These are phyloP conservation scores for Stylonectria norvegica DNA, from an alignment of 2,329 filamentous ascomycete species.

Conservation along the genomic window DNA sequence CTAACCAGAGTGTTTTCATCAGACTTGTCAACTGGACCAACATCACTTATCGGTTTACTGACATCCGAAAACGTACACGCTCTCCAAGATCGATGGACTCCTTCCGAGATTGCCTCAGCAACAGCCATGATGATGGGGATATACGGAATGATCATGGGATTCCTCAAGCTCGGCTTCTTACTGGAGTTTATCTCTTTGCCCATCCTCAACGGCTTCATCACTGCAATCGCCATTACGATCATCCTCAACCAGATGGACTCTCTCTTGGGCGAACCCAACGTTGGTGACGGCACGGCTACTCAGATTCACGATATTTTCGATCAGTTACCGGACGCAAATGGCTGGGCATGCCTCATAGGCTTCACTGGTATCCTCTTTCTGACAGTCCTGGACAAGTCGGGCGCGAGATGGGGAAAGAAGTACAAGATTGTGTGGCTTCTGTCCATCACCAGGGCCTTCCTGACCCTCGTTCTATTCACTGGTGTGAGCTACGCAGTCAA, in stretches of 20 bases:
- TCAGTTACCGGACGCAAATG: constrained; percentile 54
- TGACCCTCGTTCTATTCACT: constrained; percentile 60
- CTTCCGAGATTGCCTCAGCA: constrained; percentile 56
- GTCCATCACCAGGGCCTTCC: constrained; percentile 57
- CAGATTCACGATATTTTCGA: constrained; percentile 59
- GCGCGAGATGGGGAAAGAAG: constrained; percentile 56
- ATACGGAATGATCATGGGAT: constrained; percentile 55
- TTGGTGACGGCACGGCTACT: constrained; percentile 50
- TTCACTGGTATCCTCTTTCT: constrained; percentile 56
- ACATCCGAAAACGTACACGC: constrained; percentile 58
- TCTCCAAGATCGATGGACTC: constrained; percentile 48
- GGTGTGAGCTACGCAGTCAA: constrained; percentile 62
- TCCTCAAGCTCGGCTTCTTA: constrained; percentile 62
- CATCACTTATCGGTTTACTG: constrained; percentile 61
- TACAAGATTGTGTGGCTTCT: constrained; percentile 57
- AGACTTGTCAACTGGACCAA: constrained; percentile 62
- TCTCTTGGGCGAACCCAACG: constrained; percentile 52
- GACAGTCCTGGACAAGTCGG: constrained; percentile 53
- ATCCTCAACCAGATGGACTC: constrained; percentile 62
- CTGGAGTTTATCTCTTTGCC: constrained; percentile 65
- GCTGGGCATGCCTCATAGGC: constrained; percentile 57
- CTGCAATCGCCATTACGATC: constrained; percentile 63
- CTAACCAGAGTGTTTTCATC: constrained; percentile 1
- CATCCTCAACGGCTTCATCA: constrained; percentile 63
- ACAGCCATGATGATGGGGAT: constrained; percentile 62